Base-by-base conservation (phyloP, 2,329 filamentous ascomycete species). In the Penicillium frequentans region DNA sequence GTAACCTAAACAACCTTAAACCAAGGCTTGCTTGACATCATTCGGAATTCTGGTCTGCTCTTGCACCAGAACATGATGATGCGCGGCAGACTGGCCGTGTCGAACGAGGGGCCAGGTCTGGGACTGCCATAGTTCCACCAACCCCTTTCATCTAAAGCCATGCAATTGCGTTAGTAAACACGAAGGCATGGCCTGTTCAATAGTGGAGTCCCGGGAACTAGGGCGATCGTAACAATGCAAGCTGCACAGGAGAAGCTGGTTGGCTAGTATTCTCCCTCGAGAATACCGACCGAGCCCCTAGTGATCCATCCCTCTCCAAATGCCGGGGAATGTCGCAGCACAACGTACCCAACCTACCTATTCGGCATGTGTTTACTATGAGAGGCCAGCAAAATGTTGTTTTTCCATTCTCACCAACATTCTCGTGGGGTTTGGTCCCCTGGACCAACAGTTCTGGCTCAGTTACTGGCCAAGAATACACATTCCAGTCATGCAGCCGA, bases 321-420 rank as follows among this genome's bases (percentile, higher is more conserved):
- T 21, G 11, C 45, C 39, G 29, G 1, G 56, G 64, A 66, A 66
- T 66, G 64, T 49, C 35, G 46, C 37, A 63, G 10, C 54, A 57
- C 52, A 37, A 59, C 55, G 55, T 56, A 29, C 35, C 11, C 43
- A 27, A 24, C 45, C 49, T 13, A 53, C 46, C 31, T 21, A 31
- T 31, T 23, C 2, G 48, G 43, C 24, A 19, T 35, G 55, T 65
- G 58, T 64, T 65, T 60, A 64, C 53, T 8, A 10, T n/a, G 8
- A 21, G 7, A 5, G 19, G 45, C 39, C 11, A 6, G 9, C 44
- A 14, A 39, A 39, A 51, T 44, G 43, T 45, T 56, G 45, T 33
- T 56, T 56, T 52, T 49, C 49, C 64, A 67, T 67, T 66, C 64
- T 56, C 55, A 27, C 44, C 42, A 46, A 48, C 65, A 67, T 67